Percentiles rank a stretch among this genome's conserved stretches.
phyloP scores from a whole-genome alignment of 2,329 filamentous ascomycete species.

The Paecilomyces variotii region DNA sequence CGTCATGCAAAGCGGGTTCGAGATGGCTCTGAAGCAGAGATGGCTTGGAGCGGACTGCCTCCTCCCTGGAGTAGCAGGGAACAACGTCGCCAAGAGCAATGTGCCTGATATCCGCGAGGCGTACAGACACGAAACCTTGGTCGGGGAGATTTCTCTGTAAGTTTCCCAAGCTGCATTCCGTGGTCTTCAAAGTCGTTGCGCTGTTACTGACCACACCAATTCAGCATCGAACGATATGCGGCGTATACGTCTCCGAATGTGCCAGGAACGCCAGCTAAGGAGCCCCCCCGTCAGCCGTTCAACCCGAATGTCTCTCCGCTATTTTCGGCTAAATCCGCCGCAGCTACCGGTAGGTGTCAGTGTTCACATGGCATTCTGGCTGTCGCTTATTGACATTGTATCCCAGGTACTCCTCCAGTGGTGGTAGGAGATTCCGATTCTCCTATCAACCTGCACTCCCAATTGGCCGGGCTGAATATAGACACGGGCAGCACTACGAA shows the following conservation, averaged over 20 bases:
- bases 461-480: background rate
- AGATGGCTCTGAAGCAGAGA: constrained; percentile 76
- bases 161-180: constrained; percentile 7
- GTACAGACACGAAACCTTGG: constrained; percentile 77
- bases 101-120: constrained; percentile 87
- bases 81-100: constrained; percentile 92
- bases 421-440: background rate
- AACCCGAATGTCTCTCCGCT: background rate
- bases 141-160: constrained; percentile 79
- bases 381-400: background rate
- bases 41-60: constrained; percentile 80
- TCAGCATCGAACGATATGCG: constrained; percentile 22
- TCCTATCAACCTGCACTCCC: background rate
- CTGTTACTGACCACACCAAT: background rate
- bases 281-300: background rate
- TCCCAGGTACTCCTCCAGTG: background rate
- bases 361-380: background rate
- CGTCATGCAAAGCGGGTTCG: constrained; percentile 89
- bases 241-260: constrained; percentile 1
- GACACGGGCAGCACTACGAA: background rate
- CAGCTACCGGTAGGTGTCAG: background rate
- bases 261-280: background rate
- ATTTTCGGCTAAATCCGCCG: background rate
- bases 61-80: constrained; percentile 71
- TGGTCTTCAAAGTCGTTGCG: background rate